Percentiles rank a stretch among this genome's conserved stretches.
phyloP scores from a whole-genome alignment of 805 yeast species.

The Lipomyces kockii region DNA sequence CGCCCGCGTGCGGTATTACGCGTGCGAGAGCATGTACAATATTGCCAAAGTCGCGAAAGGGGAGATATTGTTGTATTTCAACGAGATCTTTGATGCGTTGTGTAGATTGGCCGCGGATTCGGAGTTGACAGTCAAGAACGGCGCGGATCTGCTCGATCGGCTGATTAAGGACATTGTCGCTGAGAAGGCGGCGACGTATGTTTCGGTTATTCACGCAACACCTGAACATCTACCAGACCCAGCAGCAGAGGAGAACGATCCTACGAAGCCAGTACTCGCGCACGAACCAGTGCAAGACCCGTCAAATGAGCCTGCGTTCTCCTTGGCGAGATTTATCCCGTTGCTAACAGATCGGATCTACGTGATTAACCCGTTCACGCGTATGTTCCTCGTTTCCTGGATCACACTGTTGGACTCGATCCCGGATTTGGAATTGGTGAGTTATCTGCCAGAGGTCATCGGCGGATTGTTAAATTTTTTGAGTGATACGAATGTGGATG shows the following conservation, averaged over 20 bases:
- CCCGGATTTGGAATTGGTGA: slow-evolving; percentile 85
- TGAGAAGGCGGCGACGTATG: slow-evolving; percentile 88
- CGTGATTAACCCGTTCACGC: slow-evolving; percentile 88
- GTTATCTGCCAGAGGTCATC: slow-evolving; percentile 85
- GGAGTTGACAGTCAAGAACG: slow-evolving; percentile 89
- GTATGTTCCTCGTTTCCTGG: slow-evolving; percentile 94
- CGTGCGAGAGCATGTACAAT: slow-evolving; percentile 93
- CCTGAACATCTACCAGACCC: slow-evolving; percentile 30
- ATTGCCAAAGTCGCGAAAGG: slow-evolving; percentile 97
- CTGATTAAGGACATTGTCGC: slow-evolving; percentile 92
- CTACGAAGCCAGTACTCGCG: slow-evolving; percentile 42
- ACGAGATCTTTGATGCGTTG: slow-evolving; percentile 91
- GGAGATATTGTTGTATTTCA: slow-evolving; percentile 86
- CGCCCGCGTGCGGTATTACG: slow-evolving; percentile 94
- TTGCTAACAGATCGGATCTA: slow-evolving; percentile 88
- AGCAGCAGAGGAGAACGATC: slow-evolving; percentile 36
- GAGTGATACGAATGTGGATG: slow-evolving; percentile 84
- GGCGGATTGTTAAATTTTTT: slow-evolving; percentile 81
- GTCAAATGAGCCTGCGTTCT: slow-evolving; percentile 70
- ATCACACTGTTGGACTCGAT: slow-evolving; percentile 87
- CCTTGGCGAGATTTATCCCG: slow-evolving; percentile 86
- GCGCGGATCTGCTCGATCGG: slow-evolving; percentile 90
- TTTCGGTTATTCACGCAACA: slow-evolving; percentile 62
- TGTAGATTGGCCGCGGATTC: slow-evolving; percentile 59
- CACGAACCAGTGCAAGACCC: slow-evolving; percentile 42